A percentile compares a stretch with the other conserved stretches of the same genome.
Evolutionary conservation across 345 rosid genomes (phyloP).

Genomic region (Brassica juncea): DNA sequence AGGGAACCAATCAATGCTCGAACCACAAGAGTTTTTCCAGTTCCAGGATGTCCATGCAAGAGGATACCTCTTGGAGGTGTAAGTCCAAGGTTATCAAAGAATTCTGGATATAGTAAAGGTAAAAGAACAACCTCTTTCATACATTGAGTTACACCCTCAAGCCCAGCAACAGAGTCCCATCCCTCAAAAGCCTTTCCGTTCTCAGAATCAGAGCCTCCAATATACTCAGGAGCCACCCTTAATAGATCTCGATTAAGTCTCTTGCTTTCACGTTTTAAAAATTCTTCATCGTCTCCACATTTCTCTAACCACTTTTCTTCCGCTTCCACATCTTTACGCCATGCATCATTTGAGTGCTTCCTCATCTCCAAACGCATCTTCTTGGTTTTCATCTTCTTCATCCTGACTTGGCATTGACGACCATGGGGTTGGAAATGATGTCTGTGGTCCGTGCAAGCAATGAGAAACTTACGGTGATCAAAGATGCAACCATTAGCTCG

Average conservation of each 20-base stretch:
- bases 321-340: constrained; percentile 88
- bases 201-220: constrained; percentile 75
- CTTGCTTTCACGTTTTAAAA: constrained; percentile 94
- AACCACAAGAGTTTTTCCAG: constrained; percentile 96
- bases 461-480: constrained; percentile 97
- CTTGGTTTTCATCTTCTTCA: constrained; percentile 80
- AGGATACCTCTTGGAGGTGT: constrained; percentile 98
- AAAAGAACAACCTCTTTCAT: constrained; percentile 97
- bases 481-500: constrained; percentile 91
- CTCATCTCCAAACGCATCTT: constrained; percentile 75
- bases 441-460: constrained; percentile 93
- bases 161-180: constrained; percentile 99
- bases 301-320: constrained; percentile 99
- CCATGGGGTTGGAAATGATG: constrained; percentile 87
- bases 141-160: constrained; percentile 84
- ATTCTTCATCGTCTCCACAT: constrained; percentile 99
- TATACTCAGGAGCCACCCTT: constrained; percentile 94
- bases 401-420: constrained; percentile 49
- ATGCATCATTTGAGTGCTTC: constrained; percentile 82
- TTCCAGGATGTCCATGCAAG: constrained; percentile 98
- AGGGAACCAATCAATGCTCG: constrained; percentile 94
- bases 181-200: constrained; percentile 64
- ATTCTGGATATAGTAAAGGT: constrained; percentile 92
- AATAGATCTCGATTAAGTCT: constrained; percentile 88
- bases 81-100: constrained; percentile 84